Base-by-base conservation (phyloP, 2,329 filamentous ascomycete species). In the Botryosphaeria agaves region DNA sequence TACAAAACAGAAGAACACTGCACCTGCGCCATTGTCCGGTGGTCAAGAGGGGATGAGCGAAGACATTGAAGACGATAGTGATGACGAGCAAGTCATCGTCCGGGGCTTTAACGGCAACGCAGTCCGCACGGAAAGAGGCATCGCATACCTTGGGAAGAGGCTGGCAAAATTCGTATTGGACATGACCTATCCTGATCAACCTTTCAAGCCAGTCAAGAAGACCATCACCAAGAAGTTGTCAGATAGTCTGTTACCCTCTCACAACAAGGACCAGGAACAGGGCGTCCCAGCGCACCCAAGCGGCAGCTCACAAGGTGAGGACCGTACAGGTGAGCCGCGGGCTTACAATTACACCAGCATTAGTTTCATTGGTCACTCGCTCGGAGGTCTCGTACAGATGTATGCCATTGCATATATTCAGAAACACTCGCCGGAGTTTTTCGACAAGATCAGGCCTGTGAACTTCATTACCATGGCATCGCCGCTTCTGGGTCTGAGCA, bases 371-470 rank as follows among this genome's bases (percentile, higher is more conserved):
- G 84, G 76, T 0, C 87, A 95, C 54, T 94, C 85, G 0, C 68
- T 95, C 0, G 87, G 87, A 17, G 87, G 87, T 0, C 61, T 92
- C 12, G 69, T 93, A 11, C 87, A 95, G 51, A 92, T 80, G 0
- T 95, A 95, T 49, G 87, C 87, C 2, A 76, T 95, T 34, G 87
- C 85, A 6, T 95, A 95, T 49, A 92, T 95, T 27, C 80, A 94
- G 44, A 94, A 94, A 48, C 84, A 95, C 50, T 92, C 83, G 0
- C 87, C 87, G 1, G 61, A 76, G 7, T 95, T 95, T 50, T 95
- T 95, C 44, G 68, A 85, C 29, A 59, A 73, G 4, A 92, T 94
- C 43, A 69, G 73, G 38, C 87, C 87, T 0, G 62, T 93, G 49
- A 94, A 94, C 48, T 95, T 95, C 46, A 77, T 95, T 39, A 67